phyloP scores from a whole-genome alignment of 176 grass and related monocot genomes.

The Zoysia japonica region DNA sequence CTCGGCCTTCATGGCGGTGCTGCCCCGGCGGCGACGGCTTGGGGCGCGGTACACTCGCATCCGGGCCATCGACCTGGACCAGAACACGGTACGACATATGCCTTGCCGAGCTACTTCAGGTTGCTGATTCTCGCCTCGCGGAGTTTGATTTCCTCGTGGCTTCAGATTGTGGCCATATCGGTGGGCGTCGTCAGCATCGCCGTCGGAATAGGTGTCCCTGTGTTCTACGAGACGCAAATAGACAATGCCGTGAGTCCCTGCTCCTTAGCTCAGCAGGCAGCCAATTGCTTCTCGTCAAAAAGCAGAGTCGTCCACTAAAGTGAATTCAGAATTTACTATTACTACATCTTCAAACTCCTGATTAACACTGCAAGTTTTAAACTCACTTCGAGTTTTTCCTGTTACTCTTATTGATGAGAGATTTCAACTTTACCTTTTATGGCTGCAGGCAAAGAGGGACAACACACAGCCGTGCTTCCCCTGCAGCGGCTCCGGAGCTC shows the following conservation, averaged over 20 bases:
- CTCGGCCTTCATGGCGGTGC: conserved; percentile 15
- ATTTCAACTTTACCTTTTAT: background rate
- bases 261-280: background rate
- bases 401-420: background rate
- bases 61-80: conserved; percentile 82
- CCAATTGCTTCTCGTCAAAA: background rate
- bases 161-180: conserved; percentile 76
- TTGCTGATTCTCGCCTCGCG: background rate
- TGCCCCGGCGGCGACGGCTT: conserved; percentile 8
- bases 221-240: conserved; percentile 94
- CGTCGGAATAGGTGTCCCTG: conserved; percentile 80
- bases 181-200: conserved; percentile 89
- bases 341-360: background rate
- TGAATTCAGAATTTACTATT: background rate
- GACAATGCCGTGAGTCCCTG: conserved; percentile 75
- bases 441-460: conserved; percentile 82
- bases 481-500: conserved; percentile 85
- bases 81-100: conserved; percentile 67
- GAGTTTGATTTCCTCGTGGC: conserved; percentile 18
- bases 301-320: background rate
- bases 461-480: conserved; percentile 95
- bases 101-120: background rate
- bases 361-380: background rate
- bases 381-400: background rate
- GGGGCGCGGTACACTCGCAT: conserved; percentile 54